Evolutionary conservation across 768 basidiomycete genomes (phyloP).

Genomic region (Suillus fuscotomentosus): DNA sequence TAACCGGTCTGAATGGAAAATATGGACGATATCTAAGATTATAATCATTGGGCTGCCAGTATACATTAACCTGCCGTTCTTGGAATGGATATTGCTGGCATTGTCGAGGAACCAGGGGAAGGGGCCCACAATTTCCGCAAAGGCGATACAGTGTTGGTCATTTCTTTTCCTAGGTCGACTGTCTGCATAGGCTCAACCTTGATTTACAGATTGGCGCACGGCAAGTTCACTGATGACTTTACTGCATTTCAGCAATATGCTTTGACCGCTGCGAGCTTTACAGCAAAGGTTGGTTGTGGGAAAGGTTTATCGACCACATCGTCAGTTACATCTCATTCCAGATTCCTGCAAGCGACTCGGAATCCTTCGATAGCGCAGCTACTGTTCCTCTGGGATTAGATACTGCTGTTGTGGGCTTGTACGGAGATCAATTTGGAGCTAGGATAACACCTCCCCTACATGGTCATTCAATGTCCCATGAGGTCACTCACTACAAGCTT

Average conservation of each 20-base stretch:
- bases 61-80: conserved; percentile 33
- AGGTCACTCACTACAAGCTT: conserved; percentile 26
- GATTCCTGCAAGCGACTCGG: conserved; percentile 37
- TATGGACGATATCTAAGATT: too few relatives aligned
- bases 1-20: too few relatives aligned
- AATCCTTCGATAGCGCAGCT: conserved; percentile 44
- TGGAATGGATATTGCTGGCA: conserved; percentile 37
- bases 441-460: conserved; percentile 33
- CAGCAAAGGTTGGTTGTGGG: conserved; percentile 34
- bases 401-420: conserved; percentile 48
- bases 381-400: conserved; percentile 47
- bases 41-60: too few relatives aligned
- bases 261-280: conserved; percentile 27
- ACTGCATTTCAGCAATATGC: conserved; percentile 42
- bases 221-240: conserved; percentile 25
- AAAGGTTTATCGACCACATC: background rate
- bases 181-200: conserved; percentile 17
- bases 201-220: conserved; percentile 30
- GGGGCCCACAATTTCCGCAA: conserved; percentile 33
- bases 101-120: conserved; percentile 38
- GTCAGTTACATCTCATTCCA: conserved; percentile 9
- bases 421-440: conserved; percentile 36
- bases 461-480: background rate
- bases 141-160: conserved; percentile 40
- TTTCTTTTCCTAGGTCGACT: background rate